Evolutionary conservation across 2,329 filamentous ascomycete species (phyloP).

Genomic region (Alternaria dauci): DNA sequence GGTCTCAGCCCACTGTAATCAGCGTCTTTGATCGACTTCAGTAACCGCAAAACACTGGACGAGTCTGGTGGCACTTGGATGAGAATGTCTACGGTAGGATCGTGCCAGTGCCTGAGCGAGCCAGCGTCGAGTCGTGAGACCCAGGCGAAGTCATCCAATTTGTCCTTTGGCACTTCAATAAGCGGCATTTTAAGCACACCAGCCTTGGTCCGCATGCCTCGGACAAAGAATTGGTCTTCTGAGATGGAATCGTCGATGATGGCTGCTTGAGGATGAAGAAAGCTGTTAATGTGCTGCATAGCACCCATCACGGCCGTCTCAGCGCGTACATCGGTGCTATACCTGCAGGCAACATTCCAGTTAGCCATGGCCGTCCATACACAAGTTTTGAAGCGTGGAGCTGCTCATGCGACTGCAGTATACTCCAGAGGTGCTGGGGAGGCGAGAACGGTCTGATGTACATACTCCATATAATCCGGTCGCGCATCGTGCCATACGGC

Average conservation of each 20-base stretch:
- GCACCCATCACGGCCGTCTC: constrained; percentile 70
- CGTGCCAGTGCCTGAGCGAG: constrained; percentile 80
- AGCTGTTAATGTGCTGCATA: constrained; percentile 74
- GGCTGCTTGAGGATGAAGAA: constrained; percentile 79
- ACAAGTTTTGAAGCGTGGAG: not conserved
- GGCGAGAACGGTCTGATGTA: not conserved
- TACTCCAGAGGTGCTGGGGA: no score
- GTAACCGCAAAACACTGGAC: constrained; percentile 78
- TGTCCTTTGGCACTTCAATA: constrained; percentile 75
- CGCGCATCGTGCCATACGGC: constrained; percentile 77
- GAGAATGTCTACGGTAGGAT: constrained; percentile 79
- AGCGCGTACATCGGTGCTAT: constrained; percentile 75
- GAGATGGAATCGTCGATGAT: constrained; percentile 72
- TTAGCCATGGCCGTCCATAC: not conserved
- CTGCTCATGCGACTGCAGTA: not conserved
- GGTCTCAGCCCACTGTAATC: constrained; percentile 75
- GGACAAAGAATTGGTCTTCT: constrained; percentile 75
- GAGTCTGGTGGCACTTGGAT: constrained; percentile 76
- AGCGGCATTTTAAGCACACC: constrained; percentile 65
- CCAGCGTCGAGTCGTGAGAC: constrained; percentile 77
- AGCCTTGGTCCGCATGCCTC: constrained; percentile 66
- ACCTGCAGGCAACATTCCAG: constrained; percentile 1
- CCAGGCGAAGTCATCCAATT: constrained; percentile 74
- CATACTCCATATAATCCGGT: constrained; percentile 70
- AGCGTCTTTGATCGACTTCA: constrained; percentile 76